These are phyloP conservation scores for Ananas comosus DNA, from an alignment of 176 grass and related monocot species.

Conservation along the genomic window DNA sequence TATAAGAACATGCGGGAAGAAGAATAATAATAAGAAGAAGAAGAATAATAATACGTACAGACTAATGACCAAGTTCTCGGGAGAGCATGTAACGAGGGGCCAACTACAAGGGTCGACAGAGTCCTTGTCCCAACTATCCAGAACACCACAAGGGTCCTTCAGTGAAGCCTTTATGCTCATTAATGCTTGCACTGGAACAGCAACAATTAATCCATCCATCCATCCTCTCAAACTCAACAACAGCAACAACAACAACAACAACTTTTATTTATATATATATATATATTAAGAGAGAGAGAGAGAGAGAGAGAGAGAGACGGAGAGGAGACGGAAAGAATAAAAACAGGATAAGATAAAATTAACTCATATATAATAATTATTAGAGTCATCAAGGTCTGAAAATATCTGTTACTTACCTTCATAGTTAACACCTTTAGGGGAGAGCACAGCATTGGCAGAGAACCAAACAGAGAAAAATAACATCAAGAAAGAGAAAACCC, in stretches of 20 bases:
- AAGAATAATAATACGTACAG: conserved; percentile 17
- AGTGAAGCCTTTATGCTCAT: conserved; percentile 32
- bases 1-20: too few relatives aligned
- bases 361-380: not conserved
- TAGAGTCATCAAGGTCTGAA: not conserved
- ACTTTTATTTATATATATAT: too few relatives aligned
- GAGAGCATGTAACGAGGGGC: conserved; percentile 28
- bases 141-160: conserved; percentile 31
- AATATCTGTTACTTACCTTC: conserved; percentile 16
- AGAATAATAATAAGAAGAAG: not conserved
- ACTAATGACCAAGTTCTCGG: conserved; percentile 25
- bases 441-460: conserved; percentile 22
- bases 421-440: conserved; percentile 37
- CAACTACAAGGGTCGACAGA: conserved; percentile 37
- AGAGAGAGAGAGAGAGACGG: too few relatives aligned
- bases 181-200: conserved; percentile 26
- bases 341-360: not conserved
- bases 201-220: not conserved
- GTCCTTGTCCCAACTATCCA: conserved; percentile 29
- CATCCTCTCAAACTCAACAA: not conserved
- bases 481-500: not conserved
- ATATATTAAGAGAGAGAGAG: too few relatives aligned
- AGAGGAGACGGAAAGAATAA: too few relatives aligned
- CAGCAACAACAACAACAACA: not conserved
- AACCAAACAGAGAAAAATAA: conserved; percentile 15